phyloP scores from a whole-genome alignment of 2,329 filamentous ascomycete species.

The Stagonosporopsis chrysanthemi region DNA sequence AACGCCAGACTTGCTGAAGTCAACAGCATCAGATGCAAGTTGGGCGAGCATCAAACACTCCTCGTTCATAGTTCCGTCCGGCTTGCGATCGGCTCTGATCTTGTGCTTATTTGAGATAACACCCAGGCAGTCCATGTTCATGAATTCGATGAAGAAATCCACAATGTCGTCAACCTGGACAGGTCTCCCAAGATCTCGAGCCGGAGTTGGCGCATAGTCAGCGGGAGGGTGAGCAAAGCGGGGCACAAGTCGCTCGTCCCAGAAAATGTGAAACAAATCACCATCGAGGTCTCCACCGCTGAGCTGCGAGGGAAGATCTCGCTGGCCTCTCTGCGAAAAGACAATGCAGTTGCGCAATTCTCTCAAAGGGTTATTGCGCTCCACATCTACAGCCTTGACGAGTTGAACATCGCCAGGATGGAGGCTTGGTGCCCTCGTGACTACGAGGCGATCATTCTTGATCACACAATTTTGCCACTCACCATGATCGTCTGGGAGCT shows the following conservation, averaged over 20 bases:
- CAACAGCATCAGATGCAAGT: conserved; percentile 47
- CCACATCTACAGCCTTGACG: conserved; percentile 66
- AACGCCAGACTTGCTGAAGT: conserved; percentile 42
- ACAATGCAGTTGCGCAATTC: conserved; percentile 76
- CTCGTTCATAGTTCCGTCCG: conserved; percentile 34
- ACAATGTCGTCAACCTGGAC: conserved; percentile 74
- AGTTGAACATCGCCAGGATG: conserved; percentile 82
- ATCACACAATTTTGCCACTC: conserved; percentile 22
- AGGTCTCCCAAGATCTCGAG: conserved; percentile 65
- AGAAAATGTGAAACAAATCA: conserved; percentile 82
- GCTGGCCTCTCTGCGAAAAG: conserved; percentile 73
- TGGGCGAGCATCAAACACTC: conserved; percentile 50
- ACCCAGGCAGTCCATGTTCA: conserved; percentile 54
- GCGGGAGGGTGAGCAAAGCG: conserved; percentile 59
- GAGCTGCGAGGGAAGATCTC: conserved; percentile 80
- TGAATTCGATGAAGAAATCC: conserved; percentile 73
- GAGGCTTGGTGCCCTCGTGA: conserved; percentile 81
- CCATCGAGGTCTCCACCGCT: conserved; percentile 86
- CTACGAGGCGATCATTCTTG: conserved; percentile 57
- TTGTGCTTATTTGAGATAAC: conserved; percentile 53
- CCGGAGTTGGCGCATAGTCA: conserved; percentile 69
- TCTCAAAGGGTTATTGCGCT: conserved; percentile 66
- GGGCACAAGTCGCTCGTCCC: conserved; percentile 64
- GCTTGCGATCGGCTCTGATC: conserved; percentile 50
- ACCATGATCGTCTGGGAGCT: conserved; percentile 48